A percentile compares a stretch with the other conserved stretches of the same genome.
Evolutionary conservation across 2,329 filamentous ascomycete species (phyloP).

Genomic region (Phaeosphaeriaceae sp.): DNA sequence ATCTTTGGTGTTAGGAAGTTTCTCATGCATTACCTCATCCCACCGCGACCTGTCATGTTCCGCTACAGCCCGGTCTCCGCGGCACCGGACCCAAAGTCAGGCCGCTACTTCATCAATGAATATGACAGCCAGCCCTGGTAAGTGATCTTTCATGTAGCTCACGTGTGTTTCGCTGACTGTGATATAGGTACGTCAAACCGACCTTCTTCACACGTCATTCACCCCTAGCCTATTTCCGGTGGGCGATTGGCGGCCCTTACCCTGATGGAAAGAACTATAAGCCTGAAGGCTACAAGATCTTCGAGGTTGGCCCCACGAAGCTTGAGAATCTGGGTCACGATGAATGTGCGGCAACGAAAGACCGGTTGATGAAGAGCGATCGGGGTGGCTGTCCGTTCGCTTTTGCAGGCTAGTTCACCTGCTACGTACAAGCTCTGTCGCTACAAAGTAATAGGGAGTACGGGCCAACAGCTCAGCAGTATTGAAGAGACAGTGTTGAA

Average conservation of each 20-base stretch:
- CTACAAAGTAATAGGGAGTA: too few species aligned
- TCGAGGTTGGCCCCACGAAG: constrained; percentile 68
- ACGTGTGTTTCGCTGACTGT: constrained; percentile 1
- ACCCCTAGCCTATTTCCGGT: constrained; percentile 31
- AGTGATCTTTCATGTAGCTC: constrained; percentile 41
- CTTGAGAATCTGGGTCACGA: constrained; percentile 57
- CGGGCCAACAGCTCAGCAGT: too few species aligned
- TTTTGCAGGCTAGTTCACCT: constrained; percentile 8
- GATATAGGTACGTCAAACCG: constrained; percentile 32
- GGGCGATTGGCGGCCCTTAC: constrained; percentile 70
- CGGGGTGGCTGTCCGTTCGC: constrained; percentile 44
- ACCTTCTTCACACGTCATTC: constrained; percentile 25
- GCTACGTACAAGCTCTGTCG: too few species aligned
- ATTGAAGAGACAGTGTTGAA: too few species aligned
- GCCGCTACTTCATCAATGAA: constrained; percentile 23
- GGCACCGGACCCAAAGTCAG: constrained; percentile 56
- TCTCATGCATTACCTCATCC: constrained; percentile 63
- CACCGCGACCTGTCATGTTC: constrained; percentile 59
- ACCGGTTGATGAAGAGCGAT: constrained; percentile 29
- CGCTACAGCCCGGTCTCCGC: constrained; percentile 49
- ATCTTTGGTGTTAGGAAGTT: constrained; percentile 63
- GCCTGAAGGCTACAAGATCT: constrained; percentile 61
- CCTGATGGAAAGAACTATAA: constrained; percentile 62
- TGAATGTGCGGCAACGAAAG: constrained; percentile 32
- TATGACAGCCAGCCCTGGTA: constrained; percentile 43